phyloP scores from a whole-genome alignment of 1,284 basidiomycete genomes.

The Apiotrichum laibachii region DNA sequence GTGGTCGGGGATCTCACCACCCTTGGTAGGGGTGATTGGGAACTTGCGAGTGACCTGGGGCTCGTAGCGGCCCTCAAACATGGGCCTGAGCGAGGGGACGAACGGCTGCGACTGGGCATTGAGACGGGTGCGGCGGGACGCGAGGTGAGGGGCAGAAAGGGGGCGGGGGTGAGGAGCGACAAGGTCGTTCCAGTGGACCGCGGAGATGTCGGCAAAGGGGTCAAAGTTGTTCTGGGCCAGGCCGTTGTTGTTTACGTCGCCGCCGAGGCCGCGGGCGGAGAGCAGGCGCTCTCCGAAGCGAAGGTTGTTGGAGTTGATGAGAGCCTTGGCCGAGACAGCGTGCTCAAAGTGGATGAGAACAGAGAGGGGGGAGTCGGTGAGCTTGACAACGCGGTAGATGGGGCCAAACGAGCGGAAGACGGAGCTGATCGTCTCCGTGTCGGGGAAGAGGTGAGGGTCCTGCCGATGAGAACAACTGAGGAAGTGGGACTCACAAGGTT shows the following conservation, averaged over 20 bases:
- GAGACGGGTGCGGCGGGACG: slow-evolving; percentile 12
- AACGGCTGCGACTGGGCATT: slow-evolving; percentile 31
- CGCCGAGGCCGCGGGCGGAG: neutral
- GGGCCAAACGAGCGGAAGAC: slow-evolving; percentile 40
- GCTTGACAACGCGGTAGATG: slow-evolving; percentile 30
- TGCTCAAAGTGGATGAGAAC: slow-evolving; percentile 41
- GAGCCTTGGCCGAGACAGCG: slow-evolving; percentile 28
- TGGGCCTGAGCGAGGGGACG: slow-evolving; percentile 16
- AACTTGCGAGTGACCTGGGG: too few relatives aligned
- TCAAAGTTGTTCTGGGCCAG: slow-evolving; percentile 6
- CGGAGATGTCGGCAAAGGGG: slow-evolving; percentile 12
- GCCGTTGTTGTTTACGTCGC: neutral
- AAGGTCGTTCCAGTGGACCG: neutral
- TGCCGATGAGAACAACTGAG: slow-evolving; percentile 20
- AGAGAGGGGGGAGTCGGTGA: slow-evolving; percentile 25
- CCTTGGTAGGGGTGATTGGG: neutral
- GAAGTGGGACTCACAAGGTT: slow-evolving; percentile 32
- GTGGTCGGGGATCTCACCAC: neutral
- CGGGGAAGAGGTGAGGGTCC: slow-evolving; percentile 38
- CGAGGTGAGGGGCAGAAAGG: neutral
- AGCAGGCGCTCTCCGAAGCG: slow-evolving; percentile 28
- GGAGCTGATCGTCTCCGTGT: slow-evolving; percentile 29
- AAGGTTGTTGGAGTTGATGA: slow-evolving; percentile 35
- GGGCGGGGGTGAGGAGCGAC: neutral
- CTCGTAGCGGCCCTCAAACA: neutral